Conservation (phyloP, 1,284 basidiomycete species). For the Malassezia slooffiae region DNA sequence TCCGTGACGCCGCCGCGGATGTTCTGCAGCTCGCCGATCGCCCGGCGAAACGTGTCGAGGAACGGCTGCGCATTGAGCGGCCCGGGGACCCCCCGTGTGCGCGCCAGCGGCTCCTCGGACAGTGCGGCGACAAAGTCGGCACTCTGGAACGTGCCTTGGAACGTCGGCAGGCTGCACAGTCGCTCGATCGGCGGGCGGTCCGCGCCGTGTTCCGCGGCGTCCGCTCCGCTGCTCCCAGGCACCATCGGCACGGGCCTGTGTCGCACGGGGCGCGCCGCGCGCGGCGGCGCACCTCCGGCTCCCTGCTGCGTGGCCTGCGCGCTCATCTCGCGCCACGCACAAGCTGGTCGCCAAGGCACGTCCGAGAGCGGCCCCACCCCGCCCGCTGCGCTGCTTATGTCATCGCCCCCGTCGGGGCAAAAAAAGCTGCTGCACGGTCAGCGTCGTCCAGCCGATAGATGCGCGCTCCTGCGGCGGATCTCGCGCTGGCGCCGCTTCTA, state of each 20-base stretch:
- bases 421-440: no score
- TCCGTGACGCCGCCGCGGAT: conserved; percentile 76
- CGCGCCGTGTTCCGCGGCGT: conserved; percentile 50
- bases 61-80: conserved; percentile 90
- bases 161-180: conserved; percentile 58
- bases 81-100: conserved; percentile 68
- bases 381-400: no score
- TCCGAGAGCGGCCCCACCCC: no score
- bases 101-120: conserved; percentile 71
- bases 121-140: conserved; percentile 76
- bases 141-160: conserved; percentile 71
- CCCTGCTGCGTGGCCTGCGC: no score
- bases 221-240: background rate
- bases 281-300: conserved; percentile 9
- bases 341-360: no score
- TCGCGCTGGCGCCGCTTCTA: conserved; percentile 1
- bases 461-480: no score
- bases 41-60: conserved; percentile 77
- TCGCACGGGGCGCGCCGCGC: conserved; percentile 11
- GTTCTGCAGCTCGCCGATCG: conserved; percentile 72
- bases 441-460: no score
- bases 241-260: conserved; percentile 9
- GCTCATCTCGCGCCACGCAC: no score
- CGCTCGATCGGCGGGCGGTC: conserved; percentile 55
- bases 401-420: no score